These are phyloP conservation scores for Metschnikowia shivogae DNA, from an alignment of 805 yeast species.

Conservation along the genomic window DNA sequence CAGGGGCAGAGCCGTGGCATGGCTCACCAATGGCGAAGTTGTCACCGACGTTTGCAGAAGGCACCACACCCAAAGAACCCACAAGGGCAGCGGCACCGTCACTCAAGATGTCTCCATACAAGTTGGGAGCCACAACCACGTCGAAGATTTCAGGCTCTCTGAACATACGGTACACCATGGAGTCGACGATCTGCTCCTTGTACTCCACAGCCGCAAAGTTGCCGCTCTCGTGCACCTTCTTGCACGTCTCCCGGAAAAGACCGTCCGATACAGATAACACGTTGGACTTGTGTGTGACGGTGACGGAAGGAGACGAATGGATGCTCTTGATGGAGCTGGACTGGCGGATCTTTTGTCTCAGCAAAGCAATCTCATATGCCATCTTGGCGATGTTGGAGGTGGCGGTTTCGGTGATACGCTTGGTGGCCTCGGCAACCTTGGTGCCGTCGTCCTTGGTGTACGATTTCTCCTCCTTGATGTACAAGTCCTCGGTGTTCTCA, in stretches of 20 bases:
- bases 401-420: conserved; percentile 89
- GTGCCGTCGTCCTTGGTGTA: conserved; percentile 76
- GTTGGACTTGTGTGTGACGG: conserved; percentile 95
- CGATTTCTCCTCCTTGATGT: conserved; percentile 86
- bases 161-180: conserved; percentile 98
- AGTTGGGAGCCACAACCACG: conserved; percentile 97
- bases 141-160: conserved; percentile 97
- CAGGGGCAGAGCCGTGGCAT: conserved; percentile 99
- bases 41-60: conserved; percentile 97
- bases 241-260: conserved; percentile 85
- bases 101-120: conserved; percentile 94
- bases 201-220: conserved; percentile 59
- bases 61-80: conserved; percentile 97
- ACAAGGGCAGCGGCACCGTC: conserved; percentile 99
- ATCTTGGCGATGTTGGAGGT: conserved; percentile 81
- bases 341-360: conserved; percentile 77
- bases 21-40: conserved; percentile 97
- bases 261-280: conserved; percentile 93
- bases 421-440: conserved; percentile 94
- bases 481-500: conserved; percentile 97
- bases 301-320: conserved; percentile 57
- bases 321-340: conserved; percentile 39
- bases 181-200: conserved; percentile 96
- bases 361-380: conserved; percentile 89
- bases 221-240: conserved; percentile 55